Percentiles rank a stretch among this genome's conserved stretches.
These are phyloP conservation scores for Eimeria tenella DNA, from an alignment of 169 alveolate genomes.

Conservation along the genomic window DNA sequence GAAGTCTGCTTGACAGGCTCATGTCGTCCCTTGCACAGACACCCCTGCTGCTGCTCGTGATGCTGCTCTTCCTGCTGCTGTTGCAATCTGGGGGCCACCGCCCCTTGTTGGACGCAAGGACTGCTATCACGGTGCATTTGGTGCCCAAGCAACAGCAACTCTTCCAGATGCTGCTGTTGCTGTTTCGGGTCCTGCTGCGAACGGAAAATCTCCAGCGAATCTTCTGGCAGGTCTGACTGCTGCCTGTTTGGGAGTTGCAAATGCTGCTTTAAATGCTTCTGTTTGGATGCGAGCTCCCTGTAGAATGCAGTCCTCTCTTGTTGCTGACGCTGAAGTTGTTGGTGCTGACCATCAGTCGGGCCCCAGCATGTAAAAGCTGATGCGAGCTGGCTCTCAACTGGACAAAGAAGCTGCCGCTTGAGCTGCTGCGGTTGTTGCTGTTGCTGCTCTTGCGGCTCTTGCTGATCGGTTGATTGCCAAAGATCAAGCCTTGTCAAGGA, in stretches of 20 bases:
- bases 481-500: neutral
- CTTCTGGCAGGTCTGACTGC: constrained; percentile 23
- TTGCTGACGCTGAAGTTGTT: constrained; percentile 8
- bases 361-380: neutral
- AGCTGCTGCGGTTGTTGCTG: constrained; percentile 38
- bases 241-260: neutral
- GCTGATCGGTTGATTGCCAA: constrained; percentile 42
- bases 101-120: constrained; percentile 36
- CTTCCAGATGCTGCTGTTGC: constrained; percentile 58
- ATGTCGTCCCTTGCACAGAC: constrained; percentile 38
- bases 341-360: constrained; percentile 12
- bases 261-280: constrained; percentile 50
- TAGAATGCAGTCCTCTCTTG: constrained; percentile 24
- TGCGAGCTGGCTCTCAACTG: constrained; percentile 37
- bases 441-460: neutral
- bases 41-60: constrained; percentile 40
- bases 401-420: constrained; percentile 34
- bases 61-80: constrained; percentile 26
- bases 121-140: constrained; percentile 36
- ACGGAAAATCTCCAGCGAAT: neutral
- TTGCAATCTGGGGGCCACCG: constrained; percentile 2
- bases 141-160: constrained; percentile 50
- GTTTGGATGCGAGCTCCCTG: constrained; percentile 42
- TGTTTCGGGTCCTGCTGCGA: neutral
- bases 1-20: constrained; percentile 33